A percentile compares a stretch with the other conserved stretches of the same genome.
phyloP scores from a whole-genome alignment of 495 filamentous ascomycete genomes.

The Penicillium daleae region DNA sequence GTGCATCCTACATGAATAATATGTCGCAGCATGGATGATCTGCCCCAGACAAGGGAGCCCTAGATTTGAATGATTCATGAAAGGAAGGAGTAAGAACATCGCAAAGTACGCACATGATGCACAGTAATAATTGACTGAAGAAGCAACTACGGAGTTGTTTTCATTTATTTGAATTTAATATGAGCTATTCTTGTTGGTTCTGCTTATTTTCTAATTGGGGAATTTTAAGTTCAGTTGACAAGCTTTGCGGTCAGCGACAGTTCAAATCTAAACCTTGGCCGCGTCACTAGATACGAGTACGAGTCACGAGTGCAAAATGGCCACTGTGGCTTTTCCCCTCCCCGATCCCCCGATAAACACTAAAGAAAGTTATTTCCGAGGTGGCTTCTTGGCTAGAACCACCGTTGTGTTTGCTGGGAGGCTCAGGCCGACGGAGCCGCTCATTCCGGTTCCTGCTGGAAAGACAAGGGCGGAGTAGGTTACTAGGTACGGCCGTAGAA shows the following conservation, averaged over 20 bases:
- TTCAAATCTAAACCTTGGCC: slow-evolving; percentile 23
- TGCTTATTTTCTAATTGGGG: slow-evolving; percentile 2
- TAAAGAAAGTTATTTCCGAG: slow-evolving; percentile 15
- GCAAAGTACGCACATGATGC: not conserved
- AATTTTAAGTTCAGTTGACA: slow-evolving; percentile 16
- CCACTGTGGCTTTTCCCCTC: slow-evolving; percentile 28
- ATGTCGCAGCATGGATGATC: slow-evolving; percentile 2
- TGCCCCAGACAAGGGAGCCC: slow-evolving; percentile 1
- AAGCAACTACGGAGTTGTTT: not conserved
- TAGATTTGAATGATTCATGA: slow-evolving; percentile 6
- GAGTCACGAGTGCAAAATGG: slow-evolving; percentile 28
- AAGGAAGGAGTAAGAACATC: not conserved
- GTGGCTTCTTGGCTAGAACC: slow-evolving; percentile 19
- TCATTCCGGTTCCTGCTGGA: not conserved
- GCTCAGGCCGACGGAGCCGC: slow-evolving; percentile 25
- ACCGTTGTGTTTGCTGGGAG: slow-evolving; percentile 17
- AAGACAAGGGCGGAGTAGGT: not conserved
- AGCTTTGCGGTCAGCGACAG: slow-evolving; percentile 28
- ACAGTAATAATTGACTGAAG: not conserved
- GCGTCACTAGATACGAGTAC: slow-evolving; percentile 35
- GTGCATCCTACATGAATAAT: not conserved
- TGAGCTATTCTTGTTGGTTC: not conserved
- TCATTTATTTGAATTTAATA: slow-evolving; percentile 1
- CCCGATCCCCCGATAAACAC: slow-evolving; percentile 9
- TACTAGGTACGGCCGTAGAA: not conserved